Evolutionary conservation across 441 rosid genomes (phyloP).

Genomic region (Adansonia rubrostipa): DNA sequence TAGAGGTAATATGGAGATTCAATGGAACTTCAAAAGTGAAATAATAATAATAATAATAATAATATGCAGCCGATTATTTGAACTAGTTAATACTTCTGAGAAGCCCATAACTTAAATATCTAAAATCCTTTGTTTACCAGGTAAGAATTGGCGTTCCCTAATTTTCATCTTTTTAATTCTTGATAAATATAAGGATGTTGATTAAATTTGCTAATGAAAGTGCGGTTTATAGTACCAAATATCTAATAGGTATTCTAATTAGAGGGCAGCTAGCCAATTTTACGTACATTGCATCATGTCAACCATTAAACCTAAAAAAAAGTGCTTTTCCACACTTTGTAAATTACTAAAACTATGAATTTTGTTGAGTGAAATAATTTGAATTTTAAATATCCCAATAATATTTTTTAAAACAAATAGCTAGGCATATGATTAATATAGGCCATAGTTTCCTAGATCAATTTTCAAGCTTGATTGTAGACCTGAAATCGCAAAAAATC

Average conservation of each 20-base stretch:
- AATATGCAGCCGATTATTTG: neutral
- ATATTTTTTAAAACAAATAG: slow-evolving; percentile 7
- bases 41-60: neutral
- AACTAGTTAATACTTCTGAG: neutral
- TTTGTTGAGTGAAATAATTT: neutral
- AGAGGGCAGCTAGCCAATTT: neutral
- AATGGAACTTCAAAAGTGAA: neutral
- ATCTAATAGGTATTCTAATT: neutral
- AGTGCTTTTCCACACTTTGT: neutral
- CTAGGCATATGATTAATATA: neutral
- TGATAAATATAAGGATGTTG: slow-evolving; percentile 1
- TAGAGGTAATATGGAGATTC: slow-evolving; percentile 4
- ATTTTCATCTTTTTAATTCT: neutral
- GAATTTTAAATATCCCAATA: neutral
- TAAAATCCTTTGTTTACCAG: no score
- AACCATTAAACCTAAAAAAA: neutral
- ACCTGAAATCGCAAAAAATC: neutral
- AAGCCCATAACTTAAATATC: neutral
- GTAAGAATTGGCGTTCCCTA: no score
- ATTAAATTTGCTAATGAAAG: neutral
- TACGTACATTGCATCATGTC: neutral
- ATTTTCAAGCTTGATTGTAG: neutral
- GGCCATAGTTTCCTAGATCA: neutral
- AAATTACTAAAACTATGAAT: slow-evolving; percentile 2
- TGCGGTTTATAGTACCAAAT: neutral